phyloP scores from a whole-genome alignment of 2,329 filamentous ascomycete genomes.

The Fusarium piperis region DNA sequence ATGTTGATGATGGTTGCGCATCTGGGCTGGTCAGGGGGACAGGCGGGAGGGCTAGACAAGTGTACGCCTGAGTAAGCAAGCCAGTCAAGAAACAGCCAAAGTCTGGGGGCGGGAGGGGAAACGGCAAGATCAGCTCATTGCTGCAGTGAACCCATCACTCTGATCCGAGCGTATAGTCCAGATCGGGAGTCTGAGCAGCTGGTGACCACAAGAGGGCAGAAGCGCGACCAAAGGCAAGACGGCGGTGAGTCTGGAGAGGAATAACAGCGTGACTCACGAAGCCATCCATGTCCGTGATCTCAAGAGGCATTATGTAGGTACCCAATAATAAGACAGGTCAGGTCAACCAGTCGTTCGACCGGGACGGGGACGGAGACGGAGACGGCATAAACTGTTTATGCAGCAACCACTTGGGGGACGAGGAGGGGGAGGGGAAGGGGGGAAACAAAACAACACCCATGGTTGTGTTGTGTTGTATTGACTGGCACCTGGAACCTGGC shows the following conservation, averaged over 20 bases:
- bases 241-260: constrained; percentile 22
- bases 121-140: constrained; percentile 34
- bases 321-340: constrained; percentile 7
- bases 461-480: not conserved
- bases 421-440: not conserved
- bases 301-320: not conserved
- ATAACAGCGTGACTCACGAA: constrained; percentile 24
- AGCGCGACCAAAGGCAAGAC: constrained; percentile 6
- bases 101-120: constrained; percentile 5
- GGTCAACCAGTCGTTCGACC: constrained; percentile 14
- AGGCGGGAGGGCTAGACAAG: constrained; percentile 17
- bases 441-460: not conserved
- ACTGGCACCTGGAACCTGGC: constrained; percentile 6
- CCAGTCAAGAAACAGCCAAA: constrained; percentile 12
- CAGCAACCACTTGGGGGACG: not conserved
- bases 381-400: not conserved
- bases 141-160: constrained; percentile 20
- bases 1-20: constrained; percentile 24
- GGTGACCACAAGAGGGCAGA: constrained; percentile 4
- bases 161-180: constrained; percentile 4
- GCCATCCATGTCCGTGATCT: constrained; percentile 1
- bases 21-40: constrained; percentile 20
- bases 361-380: not conserved
- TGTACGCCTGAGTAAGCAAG: constrained; percentile 11
- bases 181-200: not conserved